phyloP scores from a whole-genome alignment of 306 rosid genomes.

The Adenanthera pavonina region DNA sequence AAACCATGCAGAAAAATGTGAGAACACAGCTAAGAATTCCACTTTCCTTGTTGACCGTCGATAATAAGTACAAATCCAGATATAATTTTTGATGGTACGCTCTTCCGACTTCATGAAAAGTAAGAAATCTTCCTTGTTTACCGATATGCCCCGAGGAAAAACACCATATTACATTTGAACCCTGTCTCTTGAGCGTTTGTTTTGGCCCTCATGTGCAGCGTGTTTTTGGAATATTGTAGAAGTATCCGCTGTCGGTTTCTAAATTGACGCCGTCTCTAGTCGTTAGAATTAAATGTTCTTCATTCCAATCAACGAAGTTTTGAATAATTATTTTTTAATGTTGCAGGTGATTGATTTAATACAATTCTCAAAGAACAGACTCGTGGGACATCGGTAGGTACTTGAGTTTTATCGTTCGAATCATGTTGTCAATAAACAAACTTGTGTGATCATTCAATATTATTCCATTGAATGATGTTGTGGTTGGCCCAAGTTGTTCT shows the following conservation, averaged over 20 bases:
- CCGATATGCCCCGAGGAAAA: neutral
- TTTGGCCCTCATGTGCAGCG: neutral
- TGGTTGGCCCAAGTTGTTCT: slow-evolving; percentile 1
- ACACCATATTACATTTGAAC: neutral
- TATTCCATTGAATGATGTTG: neutral
- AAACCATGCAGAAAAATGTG: neutral
- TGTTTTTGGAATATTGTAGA: neutral
- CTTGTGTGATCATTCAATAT: neutral
- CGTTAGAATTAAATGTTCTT: neutral
- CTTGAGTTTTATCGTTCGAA: neutral
- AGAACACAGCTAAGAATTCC: neutral
- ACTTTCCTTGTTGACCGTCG: neutral
- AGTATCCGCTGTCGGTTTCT: neutral
- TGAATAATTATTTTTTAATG: neutral
- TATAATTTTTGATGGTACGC: neutral
- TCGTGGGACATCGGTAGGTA: neutral
- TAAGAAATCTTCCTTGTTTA: neutral
- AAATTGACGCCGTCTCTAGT: neutral
- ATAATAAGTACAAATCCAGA: neutral
- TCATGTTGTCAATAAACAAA: neutral
- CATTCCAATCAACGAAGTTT: neutral
- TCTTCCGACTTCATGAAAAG: neutral
- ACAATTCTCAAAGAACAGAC: neutral
- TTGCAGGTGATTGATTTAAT: neutral
- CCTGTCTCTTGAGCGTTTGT: neutral